Percentiles rank a stretch among this genome's conserved stretches.
Conservation (phyloP, 768 basidiomycete genomes). For the Auriscalpium orientale region DNA sequence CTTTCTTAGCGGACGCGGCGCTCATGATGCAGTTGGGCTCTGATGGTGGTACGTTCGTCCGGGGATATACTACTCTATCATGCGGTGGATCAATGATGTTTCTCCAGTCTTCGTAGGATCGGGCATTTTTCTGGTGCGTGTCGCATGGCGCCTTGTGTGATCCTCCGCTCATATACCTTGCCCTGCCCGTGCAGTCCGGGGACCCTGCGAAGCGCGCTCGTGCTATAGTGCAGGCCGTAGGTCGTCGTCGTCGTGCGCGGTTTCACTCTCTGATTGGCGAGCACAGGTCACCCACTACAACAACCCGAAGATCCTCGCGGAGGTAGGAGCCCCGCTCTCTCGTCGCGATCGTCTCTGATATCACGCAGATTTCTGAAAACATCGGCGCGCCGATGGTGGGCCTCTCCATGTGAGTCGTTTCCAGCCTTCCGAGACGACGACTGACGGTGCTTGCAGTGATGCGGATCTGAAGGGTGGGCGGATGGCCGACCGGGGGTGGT, state of each 20-base stretch:
- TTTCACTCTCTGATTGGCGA: conserved; percentile 3
- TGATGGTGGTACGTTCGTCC: conserved; percentile 69
- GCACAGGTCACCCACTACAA: conserved; percentile 85
- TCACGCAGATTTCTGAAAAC: conserved; percentile 62
- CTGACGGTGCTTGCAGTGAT: conserved; percentile 34
- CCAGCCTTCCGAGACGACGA: too few relatives aligned
- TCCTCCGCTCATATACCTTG: not conserved
- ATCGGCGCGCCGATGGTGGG: conserved; percentile 93
- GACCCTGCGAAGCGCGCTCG: conserved; percentile 91
- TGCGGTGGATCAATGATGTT: not conserved
- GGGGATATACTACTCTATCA: conserved; percentile 2
- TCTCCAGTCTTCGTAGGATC: conserved; percentile 89
- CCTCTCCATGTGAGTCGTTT: conserved; percentile 63
- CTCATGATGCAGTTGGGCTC: conserved; percentile 99
- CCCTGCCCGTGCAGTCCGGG: conserved; percentile 51
- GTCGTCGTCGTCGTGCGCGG: conserved; percentile 11
- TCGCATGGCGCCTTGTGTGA: too few relatives aligned
- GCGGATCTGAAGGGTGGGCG: conserved; percentile 63
- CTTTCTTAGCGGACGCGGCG: conserved; percentile 74
- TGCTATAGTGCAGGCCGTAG: conserved; percentile 93
- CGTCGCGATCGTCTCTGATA: not conserved
- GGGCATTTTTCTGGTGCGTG: conserved; percentile 85
- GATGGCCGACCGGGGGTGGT: conserved; percentile 63
- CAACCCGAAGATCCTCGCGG: conserved; percentile 86
- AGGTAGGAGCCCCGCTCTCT: conserved; percentile 36